These are phyloP conservation scores for Aspergillus asperescens DNA, from an alignment of 495 filamentous ascomycete species.

Conservation along the genomic window DNA sequence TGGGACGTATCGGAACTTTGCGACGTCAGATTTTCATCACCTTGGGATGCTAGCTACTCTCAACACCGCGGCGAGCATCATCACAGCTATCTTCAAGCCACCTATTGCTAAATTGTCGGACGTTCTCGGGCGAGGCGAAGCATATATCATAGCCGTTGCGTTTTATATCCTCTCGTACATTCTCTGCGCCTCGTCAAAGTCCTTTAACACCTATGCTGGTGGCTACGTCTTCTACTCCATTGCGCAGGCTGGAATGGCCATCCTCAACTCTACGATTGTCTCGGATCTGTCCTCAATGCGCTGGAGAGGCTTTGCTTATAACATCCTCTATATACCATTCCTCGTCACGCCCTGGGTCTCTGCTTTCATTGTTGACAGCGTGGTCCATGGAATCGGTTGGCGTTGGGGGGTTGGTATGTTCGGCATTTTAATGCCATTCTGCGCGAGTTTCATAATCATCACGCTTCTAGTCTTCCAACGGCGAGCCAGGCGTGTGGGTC, in stretches of 20 bases:
- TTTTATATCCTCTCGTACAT: constrained; percentile 45
- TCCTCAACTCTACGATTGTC: constrained; percentile 45
- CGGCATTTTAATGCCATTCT: constrained; percentile 45
- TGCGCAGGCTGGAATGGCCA: constrained; percentile 42
- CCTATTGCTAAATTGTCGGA: constrained; percentile 47
- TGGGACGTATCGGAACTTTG: constrained; percentile 43
- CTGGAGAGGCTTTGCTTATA: constrained; percentile 43
- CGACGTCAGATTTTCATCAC: constrained; percentile 38
- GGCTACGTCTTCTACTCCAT: constrained; percentile 42
- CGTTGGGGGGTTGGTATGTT: constrained; percentile 50
- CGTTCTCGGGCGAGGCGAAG: constrained; percentile 42
- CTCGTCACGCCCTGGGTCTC: constrained; percentile 43
- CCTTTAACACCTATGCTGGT: constrained; percentile 40
- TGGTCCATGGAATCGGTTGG: constrained; percentile 44
- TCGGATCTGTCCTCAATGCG: constrained; percentile 43
- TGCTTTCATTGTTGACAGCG: constrained; percentile 42
- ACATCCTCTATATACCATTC: constrained; percentile 42
- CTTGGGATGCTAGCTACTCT: constrained; percentile 40
- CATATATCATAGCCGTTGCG: constrained; percentile 39
- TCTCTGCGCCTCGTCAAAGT: constrained; percentile 40
- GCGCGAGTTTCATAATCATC: constrained; percentile 42
- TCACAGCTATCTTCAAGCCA: constrained; percentile 43
- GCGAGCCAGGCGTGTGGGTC: constrained; percentile 30
- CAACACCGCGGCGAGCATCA: constrained; percentile 40
- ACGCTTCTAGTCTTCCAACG: constrained; percentile 41